phyloP scores from a whole-genome alignment of 2,329 filamentous ascomycete genomes.

The Cadophora gregata region DNA sequence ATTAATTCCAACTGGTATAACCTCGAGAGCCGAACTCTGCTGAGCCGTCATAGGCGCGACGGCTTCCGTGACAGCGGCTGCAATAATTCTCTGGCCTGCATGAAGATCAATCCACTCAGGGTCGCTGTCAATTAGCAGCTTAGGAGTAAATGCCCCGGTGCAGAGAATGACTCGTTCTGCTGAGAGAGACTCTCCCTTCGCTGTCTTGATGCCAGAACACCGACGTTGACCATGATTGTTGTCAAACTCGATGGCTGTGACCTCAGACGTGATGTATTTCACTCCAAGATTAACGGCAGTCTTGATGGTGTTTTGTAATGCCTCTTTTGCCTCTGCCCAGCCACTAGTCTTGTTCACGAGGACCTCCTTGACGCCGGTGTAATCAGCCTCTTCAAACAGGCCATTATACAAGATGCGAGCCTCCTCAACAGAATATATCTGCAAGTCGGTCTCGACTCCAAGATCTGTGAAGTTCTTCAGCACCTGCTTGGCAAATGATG shows the following conservation, averaged over 20 bases:
- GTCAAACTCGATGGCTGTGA: conserved; percentile 47
- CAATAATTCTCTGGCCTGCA: conserved; percentile 57
- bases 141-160: conserved; percentile 62
- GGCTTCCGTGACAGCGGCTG: conserved; percentile 54
- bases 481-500: conserved; percentile 54
- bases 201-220: conserved; percentile 56
- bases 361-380: conserved; percentile 47
- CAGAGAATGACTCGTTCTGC: conserved; percentile 61
- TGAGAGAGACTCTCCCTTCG: conserved; percentile 51
- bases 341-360: conserved; percentile 58
- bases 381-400: conserved; percentile 47
- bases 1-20: neutral
- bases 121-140: conserved; percentile 58
- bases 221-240: conserved; percentile 48
- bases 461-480: conserved; percentile 51
- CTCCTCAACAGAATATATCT: conserved; percentile 51
- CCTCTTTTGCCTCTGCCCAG: conserved; percentile 57
- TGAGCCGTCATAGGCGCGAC: conserved; percentile 26
- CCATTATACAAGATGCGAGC: conserved; percentile 49
- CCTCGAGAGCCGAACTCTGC: neutral
- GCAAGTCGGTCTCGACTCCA: conserved; percentile 45
- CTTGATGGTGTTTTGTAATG: conserved; percentile 51
- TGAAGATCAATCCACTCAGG: conserved; percentile 57
- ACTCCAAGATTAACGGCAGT: conserved; percentile 51
- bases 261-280: conserved; percentile 51